These are phyloP conservation scores for Ophiocytium majus DNA, from an alignment of 352 stramenopile genomes.

Conservation along the genomic window DNA sequence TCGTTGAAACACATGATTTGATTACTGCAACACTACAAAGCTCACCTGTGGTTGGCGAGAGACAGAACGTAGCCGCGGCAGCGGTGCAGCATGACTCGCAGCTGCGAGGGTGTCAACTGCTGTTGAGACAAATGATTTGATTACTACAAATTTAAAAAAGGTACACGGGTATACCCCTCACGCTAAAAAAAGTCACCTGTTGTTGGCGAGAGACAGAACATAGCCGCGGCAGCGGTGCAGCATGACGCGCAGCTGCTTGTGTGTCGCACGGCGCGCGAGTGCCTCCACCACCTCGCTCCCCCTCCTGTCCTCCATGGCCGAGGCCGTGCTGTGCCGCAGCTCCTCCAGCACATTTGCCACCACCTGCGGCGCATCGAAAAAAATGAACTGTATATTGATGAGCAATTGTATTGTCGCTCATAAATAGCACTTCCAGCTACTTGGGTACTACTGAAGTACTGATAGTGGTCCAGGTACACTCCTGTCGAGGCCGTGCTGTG, in stretches of 20 bases:
- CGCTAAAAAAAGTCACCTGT: slow-evolving; percentile 2
- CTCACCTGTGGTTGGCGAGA: slow-evolving; percentile 36
- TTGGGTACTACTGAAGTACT: no score
- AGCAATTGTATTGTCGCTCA: no score
- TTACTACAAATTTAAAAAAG: no score
- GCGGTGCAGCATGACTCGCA: slow-evolving; percentile 39
- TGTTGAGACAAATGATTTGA: no score
- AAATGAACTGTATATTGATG: no score
- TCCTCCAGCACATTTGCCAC: slow-evolving; percentile 51
- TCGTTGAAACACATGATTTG: no score
- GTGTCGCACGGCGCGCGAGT: slow-evolving; percentile 35
- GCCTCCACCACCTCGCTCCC: slow-evolving; percentile 50
- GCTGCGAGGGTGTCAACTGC: slow-evolving; percentile 34
- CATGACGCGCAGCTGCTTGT: slow-evolving; percentile 40
- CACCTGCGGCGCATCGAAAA: slow-evolving; percentile 36
- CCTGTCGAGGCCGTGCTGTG: no score
- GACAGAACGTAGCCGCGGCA: slow-evolving; percentile 49
- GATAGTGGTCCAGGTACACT: no score
- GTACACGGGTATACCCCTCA: no score
- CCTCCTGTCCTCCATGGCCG: slow-evolving; percentile 48
- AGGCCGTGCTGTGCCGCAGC: slow-evolving; percentile 52
- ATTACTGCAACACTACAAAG: no score
- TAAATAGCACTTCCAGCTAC: no score
- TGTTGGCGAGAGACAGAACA: slow-evolving; percentile 53
- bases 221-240: slow-evolving; percentile 50